Conservation (phyloP, 495 filamentous ascomycete species). For the Annulohypoxylon bovei region DNA sequence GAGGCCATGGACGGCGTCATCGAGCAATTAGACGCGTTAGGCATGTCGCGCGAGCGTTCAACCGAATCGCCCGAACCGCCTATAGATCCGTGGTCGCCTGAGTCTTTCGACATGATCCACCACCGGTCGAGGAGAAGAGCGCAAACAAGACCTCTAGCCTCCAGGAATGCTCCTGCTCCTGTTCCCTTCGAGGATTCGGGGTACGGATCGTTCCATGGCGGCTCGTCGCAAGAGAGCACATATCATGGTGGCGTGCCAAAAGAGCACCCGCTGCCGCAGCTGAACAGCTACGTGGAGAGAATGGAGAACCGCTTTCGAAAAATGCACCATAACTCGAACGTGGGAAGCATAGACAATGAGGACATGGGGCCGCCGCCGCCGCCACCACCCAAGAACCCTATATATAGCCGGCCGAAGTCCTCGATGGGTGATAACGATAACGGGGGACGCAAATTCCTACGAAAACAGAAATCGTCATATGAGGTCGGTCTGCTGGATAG, state of each 20-base stretch:
- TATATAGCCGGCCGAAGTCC: conserved; percentile 61
- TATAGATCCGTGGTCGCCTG: conserved; percentile 88
- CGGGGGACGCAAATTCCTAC: conserved; percentile 52
- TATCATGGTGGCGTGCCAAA: conserved; percentile 56
- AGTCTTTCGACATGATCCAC: conserved; percentile 77
- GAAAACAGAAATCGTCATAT: conserved; percentile 80
- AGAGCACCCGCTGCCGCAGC: conserved; percentile 69
- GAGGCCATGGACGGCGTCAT: conserved; percentile 99
- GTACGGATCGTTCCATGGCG: conserved; percentile 60
- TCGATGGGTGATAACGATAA: conserved; percentile 52
- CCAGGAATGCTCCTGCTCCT: no score
- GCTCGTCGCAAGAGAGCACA: conserved; percentile 53
- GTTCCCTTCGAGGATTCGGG: conserved; percentile 68
- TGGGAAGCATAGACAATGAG: conserved; percentile 31
- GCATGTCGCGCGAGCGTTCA: conserved; percentile 60
- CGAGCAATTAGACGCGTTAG: conserved; percentile 92
- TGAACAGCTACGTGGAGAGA: conserved; percentile 85
- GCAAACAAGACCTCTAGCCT: conserved; percentile 70
- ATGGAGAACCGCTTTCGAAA: conserved; percentile 85
- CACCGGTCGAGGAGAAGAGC: conserved; percentile 51
- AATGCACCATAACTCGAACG: conserved; percentile 68
- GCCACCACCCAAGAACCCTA: conserved; percentile 69
- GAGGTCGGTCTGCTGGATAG: conserved; percentile 79
- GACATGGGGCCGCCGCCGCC: conserved; percentile 65
- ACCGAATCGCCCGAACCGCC: conserved; percentile 62